Evolutionary conservation across 2,329 filamentous ascomycete species (phyloP), one percentile per base, ranked within the genome.

Genomic region (Colletotrichum musicola): DNA sequence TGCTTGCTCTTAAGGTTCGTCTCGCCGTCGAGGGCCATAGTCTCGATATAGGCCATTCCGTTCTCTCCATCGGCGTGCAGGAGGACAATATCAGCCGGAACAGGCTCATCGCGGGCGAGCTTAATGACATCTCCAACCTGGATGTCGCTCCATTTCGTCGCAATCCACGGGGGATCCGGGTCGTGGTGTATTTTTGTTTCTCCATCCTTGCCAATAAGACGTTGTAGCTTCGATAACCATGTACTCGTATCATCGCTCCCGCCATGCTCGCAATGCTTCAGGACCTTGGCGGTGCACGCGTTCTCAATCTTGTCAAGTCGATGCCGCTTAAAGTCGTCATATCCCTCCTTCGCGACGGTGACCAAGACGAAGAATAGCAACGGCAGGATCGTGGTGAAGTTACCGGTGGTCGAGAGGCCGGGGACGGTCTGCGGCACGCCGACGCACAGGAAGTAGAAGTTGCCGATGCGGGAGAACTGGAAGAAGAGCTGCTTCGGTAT

Each of bases 401-500:
- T 90, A 77, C 92, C 92, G 6, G 92, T 94, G 2, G 92, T 94
- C 77, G 90, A 93, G 55, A 94, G 82, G 20, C 90, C 91, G 13
- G 92, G 92, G 75, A 94, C 76, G 81, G 93, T 93, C 79, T 97
- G 94, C 57, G 95, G 85, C 69, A 97, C 90, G 50, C 93, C 93
- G 71, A 97, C 89, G 73, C 93, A 90, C 64, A 97, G 85, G 78
- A 97, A 97, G 79, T 97, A 89, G 75, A 97, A 96, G 79, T 97
- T 97, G 72, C 92, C 92, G 55, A 97, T 81, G 70, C 95, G 92
- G 7, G 93, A 93, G 76, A 96, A 96, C 75, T 97, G 94, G 62
- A 94, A 94, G 68, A 95, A 86, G 16, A 97, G 78, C 77, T 97
- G 94, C 71, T 93, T 93, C 3, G 94, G 94, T 14, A 97, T 79